Base-by-base conservation (phyloP, 73 alveolate species). In the Paramecium caudatum region DNA sequence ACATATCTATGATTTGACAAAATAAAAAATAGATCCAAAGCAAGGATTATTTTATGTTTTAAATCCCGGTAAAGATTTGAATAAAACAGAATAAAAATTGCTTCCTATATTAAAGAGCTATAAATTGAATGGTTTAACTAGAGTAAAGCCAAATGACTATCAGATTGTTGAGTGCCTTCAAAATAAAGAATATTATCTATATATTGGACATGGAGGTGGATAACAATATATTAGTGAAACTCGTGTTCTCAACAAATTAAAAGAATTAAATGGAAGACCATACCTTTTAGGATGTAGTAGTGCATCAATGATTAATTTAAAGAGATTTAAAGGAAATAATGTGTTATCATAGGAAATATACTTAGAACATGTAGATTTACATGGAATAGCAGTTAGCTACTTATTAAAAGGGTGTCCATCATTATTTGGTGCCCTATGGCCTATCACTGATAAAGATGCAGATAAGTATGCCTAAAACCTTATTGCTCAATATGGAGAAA, bases 181-280 rank as follows among this genome's bases (percentile, higher is more conserved):
- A 23, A 74, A 43, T 3, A 74, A 74, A 74, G 68, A 74, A 6
- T 74, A 74, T 45, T 74, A 74, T 74, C 19, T 74, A 15, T 74
- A 74, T 45, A 74, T 74, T 4, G 88, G 88, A 74, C 88, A 74
- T 74, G 88, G 88, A 45, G 88, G 88, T 15, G 88, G 88, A 2
- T 63, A 74, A 45, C 16, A 74, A 39, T 74, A 74, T 21, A 27
- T 39, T 41, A 37, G 17, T 39, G 88, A 74, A 45, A 74, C 36
- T 5, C 19, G 43, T 21, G 47, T 74, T 39, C 32, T 74, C 16
- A 21, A 36, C 36, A 41, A 63, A 3, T 17, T 41, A 37, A 37
- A 36, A 0, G 16, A 74, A 17, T 45, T 74, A 12, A 74, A 47
- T 74, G 88, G 88, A 4, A 36, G 88, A 36, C 69, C 88, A 0